These are phyloP conservation scores for Bodo saltans DNA, from an alignment of 78 protist genomes.

Conservation along the genomic window DNA sequence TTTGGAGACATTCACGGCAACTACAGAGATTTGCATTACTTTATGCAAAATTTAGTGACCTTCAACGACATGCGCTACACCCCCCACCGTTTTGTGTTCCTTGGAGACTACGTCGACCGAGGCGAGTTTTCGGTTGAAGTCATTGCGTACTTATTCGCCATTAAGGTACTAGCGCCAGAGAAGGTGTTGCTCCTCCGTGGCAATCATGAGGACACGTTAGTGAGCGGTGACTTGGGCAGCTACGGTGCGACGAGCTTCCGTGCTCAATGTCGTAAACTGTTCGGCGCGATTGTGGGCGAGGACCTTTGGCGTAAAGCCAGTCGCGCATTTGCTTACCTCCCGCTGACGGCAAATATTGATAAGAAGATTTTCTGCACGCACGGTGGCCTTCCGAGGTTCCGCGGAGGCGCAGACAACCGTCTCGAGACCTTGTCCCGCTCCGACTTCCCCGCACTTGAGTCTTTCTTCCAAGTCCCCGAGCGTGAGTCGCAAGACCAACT, in stretches of 20 bases:
- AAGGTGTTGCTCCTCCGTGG: constrained; percentile 52
- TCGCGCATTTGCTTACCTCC: constrained; percentile 21
- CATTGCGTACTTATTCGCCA: constrained; percentile 41
- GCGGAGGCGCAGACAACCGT: background rate
- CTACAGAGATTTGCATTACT: constrained; percentile 40
- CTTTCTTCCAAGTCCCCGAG: constrained; percentile 1
- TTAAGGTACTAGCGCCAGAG: constrained; percentile 35
- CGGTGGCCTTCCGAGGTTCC: constrained; percentile 39
- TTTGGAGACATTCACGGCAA: constrained; percentile 58
- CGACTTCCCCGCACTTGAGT: constrained; percentile 11
- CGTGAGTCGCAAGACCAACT: background rate
- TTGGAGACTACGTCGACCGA: constrained; percentile 61
- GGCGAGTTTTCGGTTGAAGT: constrained; percentile 42
- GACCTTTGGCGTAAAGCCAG: constrained; percentile 42
- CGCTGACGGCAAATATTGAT: constrained; percentile 47
- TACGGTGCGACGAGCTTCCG: constrained; percentile 17
- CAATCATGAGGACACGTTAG: constrained; percentile 46
- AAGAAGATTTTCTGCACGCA: constrained; percentile 52
- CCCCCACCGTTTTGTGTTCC: constrained; percentile 36
- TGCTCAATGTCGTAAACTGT: constrained; percentile 3
- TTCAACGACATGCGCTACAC: background rate
- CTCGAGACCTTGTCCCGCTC: background rate
- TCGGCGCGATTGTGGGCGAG: constrained; percentile 19
- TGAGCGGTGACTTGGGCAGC: constrained; percentile 9
- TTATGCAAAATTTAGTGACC: constrained; percentile 9